Evolutionary conservation across 768 basidiomycete genomes (phyloP).

Genomic region (Naganishia vaughanmartiniae): DNA sequence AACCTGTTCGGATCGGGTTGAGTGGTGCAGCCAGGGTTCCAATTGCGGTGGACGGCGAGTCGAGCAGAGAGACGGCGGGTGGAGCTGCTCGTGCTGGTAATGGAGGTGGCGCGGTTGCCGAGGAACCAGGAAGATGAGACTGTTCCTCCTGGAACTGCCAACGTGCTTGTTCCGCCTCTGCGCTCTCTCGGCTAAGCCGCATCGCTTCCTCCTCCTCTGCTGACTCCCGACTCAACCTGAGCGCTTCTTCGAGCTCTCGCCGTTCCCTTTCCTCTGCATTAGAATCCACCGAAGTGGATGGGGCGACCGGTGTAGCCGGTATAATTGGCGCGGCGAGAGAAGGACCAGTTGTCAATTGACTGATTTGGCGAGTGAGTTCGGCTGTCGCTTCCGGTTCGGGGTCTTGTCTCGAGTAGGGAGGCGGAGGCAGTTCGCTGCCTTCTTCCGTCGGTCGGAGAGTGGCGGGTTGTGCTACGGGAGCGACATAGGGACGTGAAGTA

Average conservation of each 20-base stretch:
- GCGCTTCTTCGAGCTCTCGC: conserved; percentile 44
- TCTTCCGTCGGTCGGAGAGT: conserved; percentile 25
- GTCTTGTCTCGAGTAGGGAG: conserved; percentile 46
- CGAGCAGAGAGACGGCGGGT: not conserved
- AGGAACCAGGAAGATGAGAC: not conserved
- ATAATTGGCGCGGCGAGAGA: not conserved
- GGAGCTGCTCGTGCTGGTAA: not conserved
- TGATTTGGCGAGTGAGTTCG: conserved; percentile 41
- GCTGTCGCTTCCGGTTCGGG: conserved; percentile 49
- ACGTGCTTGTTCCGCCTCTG: not conserved
- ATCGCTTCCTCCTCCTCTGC: conserved; percentile 47
- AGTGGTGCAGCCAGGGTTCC: conserved; percentile 11
- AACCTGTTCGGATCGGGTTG: conserved; percentile 22
- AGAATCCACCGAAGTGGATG: not conserved
- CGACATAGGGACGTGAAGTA: not conserved
- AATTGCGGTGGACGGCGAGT: not conserved
- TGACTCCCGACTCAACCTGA: conserved; percentile 36
- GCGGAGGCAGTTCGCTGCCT: conserved; percentile 44
- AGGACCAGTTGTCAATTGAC: not conserved
- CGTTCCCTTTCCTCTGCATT: conserved; percentile 38
- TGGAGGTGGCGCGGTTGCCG: not conserved
- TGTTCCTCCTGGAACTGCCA: not conserved
- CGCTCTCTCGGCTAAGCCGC: conserved; percentile 38
- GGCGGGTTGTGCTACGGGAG: conserved; percentile 8
- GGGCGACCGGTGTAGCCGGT: no score